These are phyloP conservation scores for Arthrocladium fulminans DNA, from an alignment of 2,329 filamentous ascomycete genomes.

Conservation along the genomic window DNA sequence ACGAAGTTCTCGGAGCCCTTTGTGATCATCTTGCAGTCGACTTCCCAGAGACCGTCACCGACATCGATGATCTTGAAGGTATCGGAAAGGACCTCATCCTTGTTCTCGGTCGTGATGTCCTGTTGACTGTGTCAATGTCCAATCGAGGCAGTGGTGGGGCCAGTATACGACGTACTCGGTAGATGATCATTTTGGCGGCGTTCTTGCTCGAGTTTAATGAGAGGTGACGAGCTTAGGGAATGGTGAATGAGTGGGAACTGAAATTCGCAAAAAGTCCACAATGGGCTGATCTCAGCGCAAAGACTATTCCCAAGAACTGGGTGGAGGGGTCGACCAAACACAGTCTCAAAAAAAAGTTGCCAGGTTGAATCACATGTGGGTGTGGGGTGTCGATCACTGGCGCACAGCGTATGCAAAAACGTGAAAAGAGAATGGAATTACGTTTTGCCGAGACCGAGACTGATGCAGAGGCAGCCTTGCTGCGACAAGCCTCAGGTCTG, in stretches of 20 bases:
- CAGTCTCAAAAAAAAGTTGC: not conserved
- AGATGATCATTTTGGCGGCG: constrained; percentile 61
- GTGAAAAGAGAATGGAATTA: not conserved
- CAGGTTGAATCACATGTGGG: constrained; percentile 6
- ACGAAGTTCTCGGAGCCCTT: constrained; percentile 65
- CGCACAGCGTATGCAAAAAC: not conserved
- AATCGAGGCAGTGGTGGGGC: constrained; percentile 1
- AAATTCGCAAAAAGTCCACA: constrained; percentile 14
- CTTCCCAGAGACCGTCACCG: constrained; percentile 76
- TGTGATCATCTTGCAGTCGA: constrained; percentile 82
- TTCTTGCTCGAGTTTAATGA: constrained; percentile 10
- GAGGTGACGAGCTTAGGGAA: constrained; percentile 15
- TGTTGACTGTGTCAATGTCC: constrained; percentile 33
- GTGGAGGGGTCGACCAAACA: constrained; percentile 6
- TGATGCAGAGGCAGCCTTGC: not conserved
- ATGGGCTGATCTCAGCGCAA: constrained; percentile 6
- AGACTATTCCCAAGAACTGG: constrained; percentile 18
- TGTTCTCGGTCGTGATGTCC: constrained; percentile 84
- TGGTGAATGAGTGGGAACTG: not conserved
- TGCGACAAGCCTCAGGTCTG: not conserved
- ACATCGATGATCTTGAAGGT: constrained; percentile 76
- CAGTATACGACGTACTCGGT: constrained; percentile 45
- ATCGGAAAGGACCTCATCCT: constrained; percentile 98
- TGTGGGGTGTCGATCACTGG: not conserved
- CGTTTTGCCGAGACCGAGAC: not conserved